phyloP scores from a whole-genome alignment of 176 grass and related monocot genomes.

The Miscanthus lutarioriparius region DNA sequence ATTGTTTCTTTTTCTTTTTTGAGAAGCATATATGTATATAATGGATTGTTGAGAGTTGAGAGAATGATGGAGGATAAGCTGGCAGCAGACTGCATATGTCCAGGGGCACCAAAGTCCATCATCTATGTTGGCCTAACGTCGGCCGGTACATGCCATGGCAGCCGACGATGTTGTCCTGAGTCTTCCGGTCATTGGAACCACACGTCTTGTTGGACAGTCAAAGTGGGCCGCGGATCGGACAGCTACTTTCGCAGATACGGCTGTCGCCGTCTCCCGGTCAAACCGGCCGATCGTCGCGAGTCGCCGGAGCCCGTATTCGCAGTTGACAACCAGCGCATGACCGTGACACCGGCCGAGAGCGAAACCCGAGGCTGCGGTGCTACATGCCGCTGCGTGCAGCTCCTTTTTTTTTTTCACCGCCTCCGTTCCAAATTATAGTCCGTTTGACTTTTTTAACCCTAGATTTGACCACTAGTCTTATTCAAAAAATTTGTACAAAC shows the following conservation, averaged over 20 bases:
- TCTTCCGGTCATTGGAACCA: background rate
- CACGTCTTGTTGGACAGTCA: background rate
- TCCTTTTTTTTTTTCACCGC: background rate
- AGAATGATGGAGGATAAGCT: too few species aligned
- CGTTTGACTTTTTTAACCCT: too few species aligned
- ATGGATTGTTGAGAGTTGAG: too few species aligned
- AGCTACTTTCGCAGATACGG: too few species aligned
- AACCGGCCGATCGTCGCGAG: background rate
- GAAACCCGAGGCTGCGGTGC: background rate
- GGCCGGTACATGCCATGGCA: background rate
- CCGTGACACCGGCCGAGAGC: background rate
- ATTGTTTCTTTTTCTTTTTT: too few species aligned
- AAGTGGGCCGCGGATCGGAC: background rate
- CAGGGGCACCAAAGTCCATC: background rate
- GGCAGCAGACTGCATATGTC: background rate
- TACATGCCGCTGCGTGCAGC: background rate
- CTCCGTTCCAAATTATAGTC: too few species aligned
- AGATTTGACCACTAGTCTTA: too few species aligned
- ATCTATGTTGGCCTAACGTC: background rate
- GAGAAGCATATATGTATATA: too few species aligned
- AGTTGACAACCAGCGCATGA: background rate
- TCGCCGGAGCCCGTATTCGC: conserved; percentile 5
- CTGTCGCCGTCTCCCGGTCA: background rate
- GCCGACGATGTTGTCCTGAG: background rate
- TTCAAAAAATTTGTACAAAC: too few species aligned